A percentile compares a stretch with the other conserved stretches of the same genome.
phyloP scores from a whole-genome alignment of 2,329 filamentous ascomycete species.

The Geosmithia putterillii region DNA sequence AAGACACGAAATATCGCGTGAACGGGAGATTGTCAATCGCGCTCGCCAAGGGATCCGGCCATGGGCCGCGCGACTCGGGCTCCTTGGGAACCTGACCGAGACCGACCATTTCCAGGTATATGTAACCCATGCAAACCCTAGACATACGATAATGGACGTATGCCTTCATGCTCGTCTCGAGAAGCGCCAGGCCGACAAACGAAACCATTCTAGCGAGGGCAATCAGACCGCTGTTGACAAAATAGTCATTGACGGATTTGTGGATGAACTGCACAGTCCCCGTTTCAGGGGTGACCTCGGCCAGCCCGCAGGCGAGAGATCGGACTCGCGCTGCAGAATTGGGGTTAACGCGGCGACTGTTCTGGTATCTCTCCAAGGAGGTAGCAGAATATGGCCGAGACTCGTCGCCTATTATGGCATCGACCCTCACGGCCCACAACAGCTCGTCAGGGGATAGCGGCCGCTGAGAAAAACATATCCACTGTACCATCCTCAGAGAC shows the following conservation, averaged over 20 bases:
- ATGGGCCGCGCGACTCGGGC: too few relatives aligned
- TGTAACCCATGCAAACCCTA: neutral
- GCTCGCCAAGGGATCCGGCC: too few relatives aligned
- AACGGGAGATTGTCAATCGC: too few relatives aligned
- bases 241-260: conserved; percentile 1
- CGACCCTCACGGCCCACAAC: neutral
- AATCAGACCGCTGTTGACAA: neutral
- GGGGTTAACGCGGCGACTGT: neutral
- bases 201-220: too few relatives aligned
- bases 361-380: neutral
- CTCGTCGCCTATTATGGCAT: too few relatives aligned
- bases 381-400: too few relatives aligned
- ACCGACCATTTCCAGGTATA: neutral
- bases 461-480: neutral
- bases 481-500: neutral
- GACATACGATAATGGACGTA: neutral
- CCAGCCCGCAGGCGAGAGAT: neutral
- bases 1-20: too few relatives aligned
- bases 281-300: neutral
- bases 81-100: neutral
- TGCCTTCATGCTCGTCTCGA: neutral
- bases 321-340: neutral
- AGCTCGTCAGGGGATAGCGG: neutral
- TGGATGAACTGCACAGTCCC: neutral
- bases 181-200: too few relatives aligned